Evolutionary conservation across 495 filamentous ascomycete species (phyloP).

Genomic region (Xylaria curta): DNA sequence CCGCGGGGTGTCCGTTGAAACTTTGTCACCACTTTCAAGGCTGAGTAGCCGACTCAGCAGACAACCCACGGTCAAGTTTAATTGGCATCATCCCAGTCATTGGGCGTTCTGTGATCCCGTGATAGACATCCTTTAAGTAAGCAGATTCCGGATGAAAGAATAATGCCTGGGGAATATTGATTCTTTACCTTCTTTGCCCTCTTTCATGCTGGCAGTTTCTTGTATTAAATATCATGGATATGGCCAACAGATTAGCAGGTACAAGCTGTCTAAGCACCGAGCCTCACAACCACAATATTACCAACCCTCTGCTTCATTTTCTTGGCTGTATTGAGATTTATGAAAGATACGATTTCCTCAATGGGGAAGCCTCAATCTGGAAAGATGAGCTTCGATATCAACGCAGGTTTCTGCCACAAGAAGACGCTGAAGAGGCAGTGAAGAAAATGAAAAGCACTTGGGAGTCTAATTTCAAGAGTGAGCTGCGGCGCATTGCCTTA

Average conservation of each 20-base stretch:
- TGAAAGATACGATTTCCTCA: constrained; percentile 34
- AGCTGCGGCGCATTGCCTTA: background rate
- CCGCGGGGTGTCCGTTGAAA: background rate
- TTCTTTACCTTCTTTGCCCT: background rate
- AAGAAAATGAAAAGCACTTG: background rate
- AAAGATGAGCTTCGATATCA: constrained; percentile 29
- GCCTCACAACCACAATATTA: constrained; percentile 32
- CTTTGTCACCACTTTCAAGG: background rate
- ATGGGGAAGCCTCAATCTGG: constrained; percentile 27
- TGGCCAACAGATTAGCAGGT: background rate
- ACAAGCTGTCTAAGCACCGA: constrained; percentile 19
- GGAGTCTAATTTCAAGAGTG: background rate
- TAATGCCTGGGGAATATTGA: background rate
- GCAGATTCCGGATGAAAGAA: too few relatives aligned
- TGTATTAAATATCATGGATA: background rate
- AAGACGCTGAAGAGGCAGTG: background rate
- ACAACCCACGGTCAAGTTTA: background rate
- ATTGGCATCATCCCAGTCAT: background rate
- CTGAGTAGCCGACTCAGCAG: background rate
- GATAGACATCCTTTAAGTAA: background rate
- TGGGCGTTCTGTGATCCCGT: background rate
- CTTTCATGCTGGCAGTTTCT: background rate
- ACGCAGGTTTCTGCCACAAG: background rate
- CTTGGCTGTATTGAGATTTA: constrained; percentile 42
- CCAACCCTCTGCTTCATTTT: constrained; percentile 42